phyloP scores from a whole-genome alignment of 2,329 filamentous ascomycete species.

The Ramichloridium luteum region DNA sequence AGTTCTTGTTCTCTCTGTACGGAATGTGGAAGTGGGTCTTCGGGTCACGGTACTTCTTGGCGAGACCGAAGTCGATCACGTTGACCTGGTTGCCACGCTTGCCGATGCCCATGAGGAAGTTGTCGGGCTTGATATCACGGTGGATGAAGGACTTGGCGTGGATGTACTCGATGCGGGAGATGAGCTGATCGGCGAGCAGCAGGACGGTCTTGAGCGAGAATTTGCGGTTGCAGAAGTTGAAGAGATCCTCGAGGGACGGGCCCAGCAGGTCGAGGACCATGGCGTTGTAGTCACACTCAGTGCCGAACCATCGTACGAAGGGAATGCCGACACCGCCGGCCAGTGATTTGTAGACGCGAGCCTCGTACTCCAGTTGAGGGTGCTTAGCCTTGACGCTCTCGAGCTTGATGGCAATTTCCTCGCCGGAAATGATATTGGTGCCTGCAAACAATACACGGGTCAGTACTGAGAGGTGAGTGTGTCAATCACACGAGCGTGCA shows the following conservation, averaged over 20 bases:
- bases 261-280: constrained; percentile 98
- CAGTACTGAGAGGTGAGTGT: no score
- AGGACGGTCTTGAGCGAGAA: constrained; percentile 98
- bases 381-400: constrained; percentile 99
- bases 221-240: constrained; percentile 99
- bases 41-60: constrained; percentile 98
- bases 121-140: constrained; percentile 99
- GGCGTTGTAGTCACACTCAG: constrained; percentile 98
- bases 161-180: constrained; percentile 98
- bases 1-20: constrained; percentile 99
- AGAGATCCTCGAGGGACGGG: constrained; percentile 89
- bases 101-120: constrained; percentile 98
- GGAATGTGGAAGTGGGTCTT: constrained; percentile 99
- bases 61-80: constrained; percentile 95
- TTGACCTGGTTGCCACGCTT: constrained; percentile 99
- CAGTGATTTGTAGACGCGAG: constrained; percentile 78
- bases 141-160: constrained; percentile 99
- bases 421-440: constrained; percentile 98
- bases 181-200: constrained; percentile 91
- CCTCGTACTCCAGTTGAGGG: constrained; percentile 96
- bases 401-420: constrained; percentile 99
- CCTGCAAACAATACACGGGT: no score
- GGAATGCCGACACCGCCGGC: constrained; percentile 96
- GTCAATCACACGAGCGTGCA: constrained; percentile 12
- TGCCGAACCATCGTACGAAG: constrained; percentile 98